phyloP scores from a whole-genome alignment of 1,139 yeast species.

The Lodderomyces margitis region DNA sequence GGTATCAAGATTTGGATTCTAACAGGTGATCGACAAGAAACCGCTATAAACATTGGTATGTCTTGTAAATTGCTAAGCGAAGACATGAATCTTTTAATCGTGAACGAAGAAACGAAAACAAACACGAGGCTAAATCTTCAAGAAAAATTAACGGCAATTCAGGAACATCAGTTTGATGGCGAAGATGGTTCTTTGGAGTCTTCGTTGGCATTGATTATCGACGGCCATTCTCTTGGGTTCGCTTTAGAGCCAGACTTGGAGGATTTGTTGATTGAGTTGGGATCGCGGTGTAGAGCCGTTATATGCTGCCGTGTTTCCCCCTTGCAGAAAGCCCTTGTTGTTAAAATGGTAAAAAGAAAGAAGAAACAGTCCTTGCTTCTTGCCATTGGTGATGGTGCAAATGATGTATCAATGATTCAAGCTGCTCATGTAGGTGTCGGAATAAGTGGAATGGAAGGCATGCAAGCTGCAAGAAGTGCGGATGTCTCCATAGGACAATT shows the following conservation, averaged over 20 bases:
- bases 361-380: slow-evolving; percentile 66
- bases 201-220: slow-evolving; percentile 85
- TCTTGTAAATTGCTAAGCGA: slow-evolving; percentile 91
- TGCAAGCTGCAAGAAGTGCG: slow-evolving; percentile 98
- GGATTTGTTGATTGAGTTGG: slow-evolving; percentile 74
- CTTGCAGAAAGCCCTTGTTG: slow-evolving; percentile 94
- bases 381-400: slow-evolving; percentile 97
- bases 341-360: slow-evolving; percentile 70
- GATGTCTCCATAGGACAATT: slow-evolving; percentile 97
- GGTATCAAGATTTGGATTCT: slow-evolving; percentile 97
- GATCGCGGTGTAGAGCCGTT: slow-evolving; percentile 88
- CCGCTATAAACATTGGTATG: slow-evolving; percentile 99
- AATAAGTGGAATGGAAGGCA: slow-evolving; percentile 98
- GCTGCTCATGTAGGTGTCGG: slow-evolving; percentile 98
- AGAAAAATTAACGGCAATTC: slow-evolving; percentile 75
- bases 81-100: slow-evolving; percentile 89
- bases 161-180: slow-evolving; percentile 62
- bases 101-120: slow-evolving; percentile 80
- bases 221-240: slow-evolving; percentile 83
- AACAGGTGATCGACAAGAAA: slow-evolving; percentile 98
- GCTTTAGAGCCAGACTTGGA: slow-evolving; percentile 85
- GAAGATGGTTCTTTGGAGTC: slow-evolving; percentile 58
- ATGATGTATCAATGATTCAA: slow-evolving; percentile 98
- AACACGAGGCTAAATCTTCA: slow-evolving; percentile 69
- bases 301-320: slow-evolving; percentile 95